phyloP scores from a whole-genome alignment of 2,329 filamentous ascomycete species.

The Aspergillus sojae region DNA sequence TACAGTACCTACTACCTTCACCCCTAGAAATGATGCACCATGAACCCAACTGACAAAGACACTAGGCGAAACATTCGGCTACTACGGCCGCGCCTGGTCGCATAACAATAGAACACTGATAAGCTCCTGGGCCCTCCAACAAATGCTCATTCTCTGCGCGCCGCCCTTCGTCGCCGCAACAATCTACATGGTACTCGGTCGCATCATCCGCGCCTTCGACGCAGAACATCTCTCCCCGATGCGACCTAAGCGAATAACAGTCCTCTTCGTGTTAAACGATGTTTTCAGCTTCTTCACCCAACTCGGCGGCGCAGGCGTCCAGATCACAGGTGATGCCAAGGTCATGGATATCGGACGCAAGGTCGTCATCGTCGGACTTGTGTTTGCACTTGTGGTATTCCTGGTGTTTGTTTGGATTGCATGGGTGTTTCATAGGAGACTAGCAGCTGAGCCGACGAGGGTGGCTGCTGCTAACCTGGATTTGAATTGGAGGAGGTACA shows the following conservation, averaged over 20 bases:
- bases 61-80: constrained; percentile 41
- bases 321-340: constrained; percentile 25
- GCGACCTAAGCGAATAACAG: constrained; percentile 39
- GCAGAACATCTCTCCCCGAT: constrained; percentile 42
- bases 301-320: constrained; percentile 34
- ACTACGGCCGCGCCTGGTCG: constrained; percentile 39
- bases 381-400: constrained; percentile 34
- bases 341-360: constrained; percentile 29
- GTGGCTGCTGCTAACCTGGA: constrained; percentile 17
- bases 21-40: too few relatives aligned
- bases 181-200: constrained; percentile 44
- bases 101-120: constrained; percentile 31
- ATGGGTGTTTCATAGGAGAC: constrained; percentile 25
- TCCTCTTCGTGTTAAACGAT: constrained; percentile 41
- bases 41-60: not conserved
- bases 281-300: constrained; percentile 40
- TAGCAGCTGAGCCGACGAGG: constrained; percentile 19
- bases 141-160: constrained; percentile 43
- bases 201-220: constrained; percentile 39
- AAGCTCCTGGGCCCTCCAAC: constrained; percentile 39
- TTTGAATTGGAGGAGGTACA: constrained; percentile 25
- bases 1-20: not conserved
- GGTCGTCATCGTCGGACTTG: constrained; percentile 31
- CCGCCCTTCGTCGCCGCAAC: constrained; percentile 44
- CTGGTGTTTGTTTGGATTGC: constrained; percentile 29